phyloP scores from a whole-genome alignment of 78 protist genomes.

The Dictyostelium purpureum region DNA sequence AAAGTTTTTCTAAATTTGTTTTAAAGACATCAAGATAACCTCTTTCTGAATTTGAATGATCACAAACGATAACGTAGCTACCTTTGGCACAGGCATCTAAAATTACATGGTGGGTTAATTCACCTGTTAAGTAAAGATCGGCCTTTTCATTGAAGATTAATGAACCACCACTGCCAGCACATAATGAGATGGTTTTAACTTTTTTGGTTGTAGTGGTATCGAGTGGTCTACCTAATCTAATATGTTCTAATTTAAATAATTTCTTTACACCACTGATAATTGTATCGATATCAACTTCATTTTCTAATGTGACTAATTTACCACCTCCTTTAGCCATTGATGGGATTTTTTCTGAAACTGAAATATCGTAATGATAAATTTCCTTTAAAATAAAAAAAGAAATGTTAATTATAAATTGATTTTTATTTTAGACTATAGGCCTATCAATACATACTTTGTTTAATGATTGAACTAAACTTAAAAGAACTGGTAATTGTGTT shows the following conservation, averaged over 20 bases:
- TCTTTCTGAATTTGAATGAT: conserved; percentile 86
- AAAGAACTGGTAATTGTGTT: neutral
- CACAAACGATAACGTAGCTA: conserved; percentile 81
- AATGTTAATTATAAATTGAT: no score
- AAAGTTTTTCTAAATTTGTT: neutral
- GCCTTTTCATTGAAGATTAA: conserved; percentile 50
- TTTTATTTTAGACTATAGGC: neutral
- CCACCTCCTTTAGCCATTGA: conserved; percentile 22
- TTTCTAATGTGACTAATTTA: conserved; percentile 38
- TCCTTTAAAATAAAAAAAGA: neutral
- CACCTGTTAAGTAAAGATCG: conserved; percentile 85
- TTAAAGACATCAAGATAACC: conserved; percentile 75
- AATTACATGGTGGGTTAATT: conserved; percentile 85
- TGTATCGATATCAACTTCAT: conserved; percentile 15
- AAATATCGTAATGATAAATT: neutral
- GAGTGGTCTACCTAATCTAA: conserved; percentile 60
- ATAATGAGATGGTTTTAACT: conserved; percentile 73
- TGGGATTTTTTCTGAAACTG: neutral
- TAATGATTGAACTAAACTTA: neutral
- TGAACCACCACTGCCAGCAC: conserved; percentile 84
- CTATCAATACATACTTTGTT: neutral
- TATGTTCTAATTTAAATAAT: conserved; percentile 27
- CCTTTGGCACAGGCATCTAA: conserved; percentile 82
- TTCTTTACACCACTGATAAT: conserved; percentile 33
- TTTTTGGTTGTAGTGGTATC: neutral